Conservation (phyloP, 306 rosid genomes). For the Trifolium fragiferum region DNA sequence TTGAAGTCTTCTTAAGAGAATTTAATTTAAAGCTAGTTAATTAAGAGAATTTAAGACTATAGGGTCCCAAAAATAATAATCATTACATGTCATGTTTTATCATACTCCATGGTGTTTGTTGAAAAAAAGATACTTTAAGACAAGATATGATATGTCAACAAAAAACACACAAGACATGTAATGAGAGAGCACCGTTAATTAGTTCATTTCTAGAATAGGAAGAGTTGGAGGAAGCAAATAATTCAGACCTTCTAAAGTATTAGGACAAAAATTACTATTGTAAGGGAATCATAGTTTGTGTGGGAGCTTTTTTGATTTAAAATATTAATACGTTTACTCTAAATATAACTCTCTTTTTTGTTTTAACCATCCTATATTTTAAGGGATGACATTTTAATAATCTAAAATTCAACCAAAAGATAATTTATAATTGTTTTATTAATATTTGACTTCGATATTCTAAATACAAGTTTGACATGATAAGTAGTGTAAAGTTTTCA, state of each 20-base stretch:
- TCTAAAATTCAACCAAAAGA: too few relatives aligned
- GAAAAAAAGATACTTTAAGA: slow-evolving; percentile 59
- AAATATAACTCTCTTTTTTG: too few relatives aligned
- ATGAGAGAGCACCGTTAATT: slow-evolving; percentile 42
- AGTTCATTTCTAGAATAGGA: slow-evolving; percentile 36
- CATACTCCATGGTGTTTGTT: slow-evolving; percentile 49
- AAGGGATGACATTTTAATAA: too few relatives aligned
- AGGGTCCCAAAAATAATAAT: slow-evolving; percentile 61
- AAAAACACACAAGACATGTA: slow-evolving; percentile 16
- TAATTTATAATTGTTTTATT: too few relatives aligned
- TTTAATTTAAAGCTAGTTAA: slow-evolving; percentile 44
- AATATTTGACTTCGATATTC: too few relatives aligned
- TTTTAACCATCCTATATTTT: too few relatives aligned
- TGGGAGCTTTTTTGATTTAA: too few relatives aligned
- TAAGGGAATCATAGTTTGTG: slow-evolving; percentile 29
- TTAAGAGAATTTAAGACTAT: slow-evolving; percentile 46
- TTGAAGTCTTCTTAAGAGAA: slow-evolving; percentile 44
- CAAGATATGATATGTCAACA: slow-evolving; percentile 38
- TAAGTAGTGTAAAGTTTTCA: too few relatives aligned
- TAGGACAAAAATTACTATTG: slow-evolving; percentile 36
- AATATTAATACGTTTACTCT: too few relatives aligned
- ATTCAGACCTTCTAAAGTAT: slow-evolving; percentile 71
- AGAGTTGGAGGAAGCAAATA: slow-evolving; percentile 56
- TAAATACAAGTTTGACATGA: too few relatives aligned
- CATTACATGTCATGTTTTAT: slow-evolving; percentile 62